phyloP scores from a whole-genome alignment of 805 yeast genomes.

The Nakazawaea peltata region DNA sequence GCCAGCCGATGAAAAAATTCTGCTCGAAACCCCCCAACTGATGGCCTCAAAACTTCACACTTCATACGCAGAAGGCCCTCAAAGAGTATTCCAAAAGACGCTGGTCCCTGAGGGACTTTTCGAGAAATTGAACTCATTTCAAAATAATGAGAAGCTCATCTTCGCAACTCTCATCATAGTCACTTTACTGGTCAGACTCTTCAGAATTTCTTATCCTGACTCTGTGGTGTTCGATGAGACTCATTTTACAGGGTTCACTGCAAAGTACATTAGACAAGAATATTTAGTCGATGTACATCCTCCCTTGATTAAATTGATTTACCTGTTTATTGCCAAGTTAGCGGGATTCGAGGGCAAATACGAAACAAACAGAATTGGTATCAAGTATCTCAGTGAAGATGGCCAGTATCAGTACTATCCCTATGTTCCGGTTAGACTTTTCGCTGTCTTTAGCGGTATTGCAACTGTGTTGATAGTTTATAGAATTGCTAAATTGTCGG shows the following conservation, averaged over 20 bases:
- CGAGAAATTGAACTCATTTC: slow-evolving; percentile 11
- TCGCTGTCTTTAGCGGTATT: slow-evolving; percentile 50
- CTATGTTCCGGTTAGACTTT: slow-evolving; percentile 46
- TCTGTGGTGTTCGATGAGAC: slow-evolving; percentile 43
- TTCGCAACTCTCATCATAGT: slow-evolving; percentile 18
- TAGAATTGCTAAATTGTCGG: slow-evolving; percentile 45
- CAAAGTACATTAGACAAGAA: slow-evolving; percentile 43
- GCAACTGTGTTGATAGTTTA: slow-evolving; percentile 43
- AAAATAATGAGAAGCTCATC: slow-evolving; percentile 16
- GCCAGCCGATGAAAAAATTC: no score
- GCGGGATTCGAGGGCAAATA: slow-evolving; percentile 45
- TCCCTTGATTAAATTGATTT: slow-evolving; percentile 57
- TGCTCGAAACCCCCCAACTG: no score
- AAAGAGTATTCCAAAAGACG: slow-evolving; percentile 24
- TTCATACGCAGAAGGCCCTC: slow-evolving; percentile 24
- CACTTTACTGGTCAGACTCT: slow-evolving; percentile 22
- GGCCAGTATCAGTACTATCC: slow-evolving; percentile 27
- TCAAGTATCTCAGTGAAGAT: slow-evolving; percentile 25
- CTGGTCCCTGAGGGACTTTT: slow-evolving; percentile 13
- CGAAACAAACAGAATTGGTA: slow-evolving; percentile 36
- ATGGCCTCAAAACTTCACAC: no score
- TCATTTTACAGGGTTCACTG: slow-evolving; percentile 30
- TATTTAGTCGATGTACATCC: slow-evolving; percentile 71
- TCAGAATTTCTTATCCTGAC: slow-evolving; percentile 26
- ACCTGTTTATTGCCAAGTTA: slow-evolving; percentile 42